Conservation (phyloP, 2,329 filamentous ascomycete species). For the Lachnellula suecica region DNA sequence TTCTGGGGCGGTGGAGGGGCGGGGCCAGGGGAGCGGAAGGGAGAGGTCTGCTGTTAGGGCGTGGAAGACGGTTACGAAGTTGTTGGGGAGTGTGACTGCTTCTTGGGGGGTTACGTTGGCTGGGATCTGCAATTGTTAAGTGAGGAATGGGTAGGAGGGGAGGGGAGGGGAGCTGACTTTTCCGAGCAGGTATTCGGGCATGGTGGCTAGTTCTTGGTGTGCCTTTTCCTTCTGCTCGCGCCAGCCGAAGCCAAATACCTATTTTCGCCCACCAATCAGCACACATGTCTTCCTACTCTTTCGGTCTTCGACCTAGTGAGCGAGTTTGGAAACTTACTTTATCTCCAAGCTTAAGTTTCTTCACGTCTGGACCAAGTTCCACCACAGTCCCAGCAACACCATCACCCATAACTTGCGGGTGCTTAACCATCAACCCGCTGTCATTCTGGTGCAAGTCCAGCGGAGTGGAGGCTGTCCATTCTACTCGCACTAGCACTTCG, state of each 20-base stretch:
- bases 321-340: slow-evolving; percentile 35
- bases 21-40: slow-evolving; percentile 56
- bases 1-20: slow-evolving; percentile 5
- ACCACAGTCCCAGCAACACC: slow-evolving; percentile 53
- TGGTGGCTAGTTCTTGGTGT: slow-evolving; percentile 55
- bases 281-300: background rate
- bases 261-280: too few relatives aligned
- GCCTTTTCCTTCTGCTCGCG: slow-evolving; percentile 46
- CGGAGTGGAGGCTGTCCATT: slow-evolving; percentile 61
- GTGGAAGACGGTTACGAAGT: slow-evolving; percentile 60
- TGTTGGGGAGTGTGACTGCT: slow-evolving; percentile 53
- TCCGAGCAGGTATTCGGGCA: slow-evolving; percentile 48
- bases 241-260: slow-evolving; percentile 52
- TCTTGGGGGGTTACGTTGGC: slow-evolving; percentile 40
- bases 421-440: slow-evolving; percentile 52
- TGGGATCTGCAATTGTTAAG: slow-evolving; percentile 35
- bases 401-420: slow-evolving; percentile 51
- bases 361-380: slow-evolving; percentile 44
- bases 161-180: slow-evolving; percentile 30
- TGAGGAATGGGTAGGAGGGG: background rate
- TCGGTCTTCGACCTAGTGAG: background rate
- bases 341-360: slow-evolving; percentile 51
- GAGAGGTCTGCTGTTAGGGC: slow-evolving; percentile 49
- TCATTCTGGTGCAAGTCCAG: slow-evolving; percentile 62
- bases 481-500: slow-evolving; percentile 53